A percentile compares a stretch with the other conserved stretches of the same genome.
phyloP scores from a whole-genome alignment of 495 filamentous ascomycete species.

The Aspergillus bertholletiae region DNA sequence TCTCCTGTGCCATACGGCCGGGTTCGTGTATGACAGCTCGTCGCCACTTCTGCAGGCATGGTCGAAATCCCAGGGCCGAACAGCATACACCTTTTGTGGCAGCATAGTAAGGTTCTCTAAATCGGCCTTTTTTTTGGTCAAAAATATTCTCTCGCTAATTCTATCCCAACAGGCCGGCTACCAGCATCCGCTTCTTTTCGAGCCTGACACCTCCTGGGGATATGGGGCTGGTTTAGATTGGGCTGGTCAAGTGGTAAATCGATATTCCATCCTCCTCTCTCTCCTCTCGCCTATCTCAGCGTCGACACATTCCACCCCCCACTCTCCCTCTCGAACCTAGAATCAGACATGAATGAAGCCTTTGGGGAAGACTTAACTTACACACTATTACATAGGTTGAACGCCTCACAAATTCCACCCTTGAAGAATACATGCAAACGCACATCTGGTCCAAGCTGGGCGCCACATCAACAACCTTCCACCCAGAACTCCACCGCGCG shows the following conservation, averaged over 20 bases:
- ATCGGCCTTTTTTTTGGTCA: too few species aligned
- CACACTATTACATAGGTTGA: too few species aligned
- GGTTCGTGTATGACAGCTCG: conserved; percentile 14
- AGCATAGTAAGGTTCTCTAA: conserved; percentile 5
- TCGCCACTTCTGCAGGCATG: conserved; percentile 10
- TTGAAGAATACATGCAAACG: conserved; percentile 43
- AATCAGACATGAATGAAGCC: conserved; percentile 23
- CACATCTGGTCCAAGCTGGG: conserved; percentile 39
- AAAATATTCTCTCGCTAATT: too few species aligned
- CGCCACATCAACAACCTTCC: conserved; percentile 13
- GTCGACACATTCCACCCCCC: background rate
- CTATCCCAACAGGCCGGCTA: conserved; percentile 16
- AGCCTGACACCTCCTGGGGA: conserved; percentile 42
- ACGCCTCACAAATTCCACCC: too few species aligned
- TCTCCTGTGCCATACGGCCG: conserved; percentile 11
- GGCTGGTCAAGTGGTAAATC: conserved; percentile 39
- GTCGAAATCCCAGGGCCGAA: conserved; percentile 11
- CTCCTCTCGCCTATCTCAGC: too few species aligned
- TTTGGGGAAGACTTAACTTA: too few species aligned
- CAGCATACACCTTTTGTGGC: conserved; percentile 13
- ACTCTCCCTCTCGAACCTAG: conserved; percentile 7
- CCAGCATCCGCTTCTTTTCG: conserved; percentile 33
- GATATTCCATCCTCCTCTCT: too few species aligned
- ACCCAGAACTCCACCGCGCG: conserved; percentile 3
- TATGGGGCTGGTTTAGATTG: conserved; percentile 46